Evolutionary conservation across 176 grass and related monocot species (phyloP).

Genomic region (Ensete ventricosum): DNA sequence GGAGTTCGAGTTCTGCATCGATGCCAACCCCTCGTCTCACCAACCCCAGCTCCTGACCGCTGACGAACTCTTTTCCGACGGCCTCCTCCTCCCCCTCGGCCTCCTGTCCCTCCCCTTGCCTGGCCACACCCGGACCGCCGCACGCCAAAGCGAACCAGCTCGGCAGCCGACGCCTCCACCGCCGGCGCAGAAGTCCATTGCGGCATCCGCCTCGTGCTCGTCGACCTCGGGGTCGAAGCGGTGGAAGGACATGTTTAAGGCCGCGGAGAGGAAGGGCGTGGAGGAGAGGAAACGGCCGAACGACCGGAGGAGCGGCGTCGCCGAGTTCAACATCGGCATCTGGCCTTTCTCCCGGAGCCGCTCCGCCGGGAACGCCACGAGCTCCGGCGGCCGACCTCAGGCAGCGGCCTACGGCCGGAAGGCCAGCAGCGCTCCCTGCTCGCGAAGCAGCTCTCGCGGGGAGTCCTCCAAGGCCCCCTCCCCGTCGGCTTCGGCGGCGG

Average conservation of each 20-base stretch:
- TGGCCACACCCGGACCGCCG: not conserved
- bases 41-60: constrained; percentile 2
- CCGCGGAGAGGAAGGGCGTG: not conserved
- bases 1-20: constrained; percentile 13
- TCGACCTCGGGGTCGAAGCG: not conserved
- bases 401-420: not conserved
- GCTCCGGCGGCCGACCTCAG: not conserved
- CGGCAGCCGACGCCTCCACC: not conserved
- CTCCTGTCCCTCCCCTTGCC: not conserved
- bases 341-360: constrained; percentile 11
- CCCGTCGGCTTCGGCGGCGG: not conserved
- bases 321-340: not conserved
- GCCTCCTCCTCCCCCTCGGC: constrained; percentile 5
- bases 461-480: constrained; percentile 1
- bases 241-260: constrained; percentile 7
- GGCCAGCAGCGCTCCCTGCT: constrained; percentile 12
- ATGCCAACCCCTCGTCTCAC: not conserved
- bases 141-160: not conserved
- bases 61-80: constrained; percentile 12
- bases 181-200: not conserved
- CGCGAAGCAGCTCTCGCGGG: constrained; percentile 12
- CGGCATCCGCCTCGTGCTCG: not conserved
- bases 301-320: not conserved
- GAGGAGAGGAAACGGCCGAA: not conserved
- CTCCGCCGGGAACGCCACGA: not conserved